phyloP scores from a whole-genome alignment of 2,329 filamentous ascomycete species.

The Golovinomyces cichoracearum region DNA sequence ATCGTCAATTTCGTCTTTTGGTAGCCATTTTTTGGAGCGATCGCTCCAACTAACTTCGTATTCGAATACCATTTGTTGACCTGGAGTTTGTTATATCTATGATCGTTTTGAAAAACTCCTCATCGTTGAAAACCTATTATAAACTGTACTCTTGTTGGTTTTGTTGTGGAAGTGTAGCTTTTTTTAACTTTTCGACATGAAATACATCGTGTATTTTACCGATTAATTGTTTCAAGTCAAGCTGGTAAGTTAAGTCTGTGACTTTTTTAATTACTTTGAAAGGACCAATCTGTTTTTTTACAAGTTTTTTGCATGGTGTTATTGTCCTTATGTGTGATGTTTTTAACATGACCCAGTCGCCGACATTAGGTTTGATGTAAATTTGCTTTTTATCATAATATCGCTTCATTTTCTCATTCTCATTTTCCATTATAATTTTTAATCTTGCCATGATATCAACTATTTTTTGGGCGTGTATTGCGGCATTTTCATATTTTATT shows the following conservation, averaged over 20 bases:
- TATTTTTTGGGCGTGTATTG: neutral
- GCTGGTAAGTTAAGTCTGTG: neutral
- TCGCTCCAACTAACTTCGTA: neutral
- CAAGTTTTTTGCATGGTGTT: slow-evolving; percentile 1
- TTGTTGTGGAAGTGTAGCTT: neutral
- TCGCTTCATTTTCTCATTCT: neutral
- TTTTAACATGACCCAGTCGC: neutral
- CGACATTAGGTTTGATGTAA: neutral
- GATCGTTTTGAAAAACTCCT: neutral
- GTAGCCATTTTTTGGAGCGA: neutral
- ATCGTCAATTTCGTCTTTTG: neutral
- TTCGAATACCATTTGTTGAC: neutral
- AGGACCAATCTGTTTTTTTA: slow-evolving; percentile 1
- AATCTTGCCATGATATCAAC: neutral
- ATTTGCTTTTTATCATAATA: neutral
- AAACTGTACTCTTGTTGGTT: neutral
- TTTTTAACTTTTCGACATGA: slow-evolving; percentile 1
- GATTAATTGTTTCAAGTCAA: neutral
- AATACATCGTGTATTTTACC: slow-evolving; percentile 2
- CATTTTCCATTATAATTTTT: neutral
- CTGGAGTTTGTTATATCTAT: neutral
- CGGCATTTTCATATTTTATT: neutral
- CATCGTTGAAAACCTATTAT: neutral
- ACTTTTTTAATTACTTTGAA: neutral
- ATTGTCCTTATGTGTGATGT: neutral